Conservation (phyloP, 2,329 filamentous ascomycete genomes). For the Leptographium procerum region DNA sequence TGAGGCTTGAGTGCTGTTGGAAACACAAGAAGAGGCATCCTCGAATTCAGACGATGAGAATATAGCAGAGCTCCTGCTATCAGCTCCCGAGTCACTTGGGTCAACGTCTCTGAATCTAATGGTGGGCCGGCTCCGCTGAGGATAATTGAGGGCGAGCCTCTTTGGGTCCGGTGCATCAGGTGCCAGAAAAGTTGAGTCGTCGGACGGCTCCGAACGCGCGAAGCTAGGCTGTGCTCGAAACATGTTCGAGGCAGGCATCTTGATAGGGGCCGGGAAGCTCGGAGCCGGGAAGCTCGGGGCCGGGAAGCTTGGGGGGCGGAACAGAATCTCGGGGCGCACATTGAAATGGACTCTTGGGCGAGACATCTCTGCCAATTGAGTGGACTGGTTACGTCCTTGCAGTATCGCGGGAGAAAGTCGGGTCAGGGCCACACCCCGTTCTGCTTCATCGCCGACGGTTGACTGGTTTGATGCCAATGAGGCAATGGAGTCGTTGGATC, state of each 20-base stretch:
- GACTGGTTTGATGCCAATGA: conserved; percentile 5
- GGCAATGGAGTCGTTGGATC: conserved; percentile 2
- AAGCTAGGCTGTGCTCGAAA: not conserved
- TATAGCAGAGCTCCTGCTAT: not conserved
- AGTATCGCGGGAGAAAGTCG: not conserved
- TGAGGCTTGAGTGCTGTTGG: conserved; percentile 6
- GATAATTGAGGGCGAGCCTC: not conserved
- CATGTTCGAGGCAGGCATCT: not conserved
- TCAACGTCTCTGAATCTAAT: not conserved
- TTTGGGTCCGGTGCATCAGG: not conserved
- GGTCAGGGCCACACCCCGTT: not conserved
- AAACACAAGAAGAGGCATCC: conserved; percentile 2
- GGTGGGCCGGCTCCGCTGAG: not conserved
- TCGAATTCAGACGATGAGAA: conserved; percentile 3
- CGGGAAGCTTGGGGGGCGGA: not conserved
- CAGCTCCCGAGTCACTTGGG: not conserved
- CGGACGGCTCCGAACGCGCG: not conserved
- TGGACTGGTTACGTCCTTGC: not conserved
- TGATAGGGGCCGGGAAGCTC: not conserved
- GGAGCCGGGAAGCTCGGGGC: not conserved
- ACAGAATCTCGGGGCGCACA: not conserved
- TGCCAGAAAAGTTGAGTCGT: not conserved
- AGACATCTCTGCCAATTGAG: not conserved
- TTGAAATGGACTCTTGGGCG: not conserved
- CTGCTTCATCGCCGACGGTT: conserved; percentile 1